Percentiles rank a stretch among this genome's conserved stretches.
These are phyloP conservation scores for Lachancea sp. DNA, from an alignment of 805 yeast genomes.

Conservation along the genomic window DNA sequence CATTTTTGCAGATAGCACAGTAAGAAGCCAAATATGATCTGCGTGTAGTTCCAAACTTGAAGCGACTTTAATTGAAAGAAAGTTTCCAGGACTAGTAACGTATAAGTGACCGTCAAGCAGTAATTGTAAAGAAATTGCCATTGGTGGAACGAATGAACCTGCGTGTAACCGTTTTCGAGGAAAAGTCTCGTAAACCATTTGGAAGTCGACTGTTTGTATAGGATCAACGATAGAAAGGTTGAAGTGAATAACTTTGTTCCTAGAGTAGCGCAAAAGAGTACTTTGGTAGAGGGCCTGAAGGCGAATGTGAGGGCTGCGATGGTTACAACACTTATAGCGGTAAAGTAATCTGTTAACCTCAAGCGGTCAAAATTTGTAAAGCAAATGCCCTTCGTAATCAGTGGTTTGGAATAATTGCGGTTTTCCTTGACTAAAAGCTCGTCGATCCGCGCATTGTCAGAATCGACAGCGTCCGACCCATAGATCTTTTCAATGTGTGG, in stretches of 20 bases:
- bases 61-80: slow-evolving; percentile 25
- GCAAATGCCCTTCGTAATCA: slow-evolving; percentile 41
- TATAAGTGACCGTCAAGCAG: slow-evolving; percentile 49
- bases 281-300: slow-evolving; percentile 23
- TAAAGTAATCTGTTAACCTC: slow-evolving; percentile 57
- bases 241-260: slow-evolving; percentile 46
- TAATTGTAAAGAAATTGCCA: slow-evolving; percentile 64
- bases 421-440: slow-evolving; percentile 33
- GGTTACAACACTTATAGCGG: slow-evolving; percentile 42
- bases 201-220: slow-evolving; percentile 51
- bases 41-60: slow-evolving; percentile 26
- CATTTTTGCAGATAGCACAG: slow-evolving; percentile 56
- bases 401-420: slow-evolving; percentile 45
- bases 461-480: slow-evolving; percentile 39
- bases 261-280: slow-evolving; percentile 39
- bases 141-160: slow-evolving; percentile 59
- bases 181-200: slow-evolving; percentile 61
- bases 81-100: slow-evolving; percentile 41
- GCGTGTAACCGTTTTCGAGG: slow-evolving; percentile 57
- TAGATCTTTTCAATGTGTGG: slow-evolving; percentile 83
- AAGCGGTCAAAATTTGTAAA: slow-evolving; percentile 56
- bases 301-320: slow-evolving; percentile 31
- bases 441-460: slow-evolving; percentile 31
- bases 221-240: slow-evolving; percentile 42
- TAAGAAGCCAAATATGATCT: slow-evolving; percentile 51